Base-by-base conservation (phyloP, 371 early-diverging fungal species). In the Saksenaea oblongispora region DNA sequence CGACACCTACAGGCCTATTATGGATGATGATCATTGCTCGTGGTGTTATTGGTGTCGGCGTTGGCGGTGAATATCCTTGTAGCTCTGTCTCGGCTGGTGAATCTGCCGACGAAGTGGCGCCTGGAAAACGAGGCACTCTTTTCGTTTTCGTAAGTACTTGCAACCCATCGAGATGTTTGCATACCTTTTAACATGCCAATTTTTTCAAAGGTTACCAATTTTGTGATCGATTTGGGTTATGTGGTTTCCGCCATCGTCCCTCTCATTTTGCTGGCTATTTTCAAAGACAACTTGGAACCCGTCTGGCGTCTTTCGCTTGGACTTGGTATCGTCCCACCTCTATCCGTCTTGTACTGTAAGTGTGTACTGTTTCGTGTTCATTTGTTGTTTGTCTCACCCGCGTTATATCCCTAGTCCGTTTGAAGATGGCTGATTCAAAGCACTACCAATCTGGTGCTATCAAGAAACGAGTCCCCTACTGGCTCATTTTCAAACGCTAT, bases 11-110 rank as follows among this genome's bases (percentile, higher is more conserved):
- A 2, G 85, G 84, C 3, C 57, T 87, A 13, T 74, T 87, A 56
- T 87, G 87, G 87, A 84, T 84, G 66, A 67, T 87, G 81, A 80
- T 85, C 15, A 60, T 87, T 34, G 72, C 82, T 34, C 77, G 87
- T 58, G 87, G 87, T 54, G 75, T 87, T n/a, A 61, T 84, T 17
- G 82, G 82, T 55, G 80, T 80, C 14, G 80, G 79, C 64, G 80
- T 79, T 4, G 83, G 84, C 31, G 76, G 84, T 26, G 83, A 84
- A 63, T 87, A 84, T 63, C 87, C 87, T n/a, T 84, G 85, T 59
- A 76, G 77, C 5, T 80, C 80, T 31, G 85, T 84, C 7, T 76
- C 84, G 14, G 87, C 87, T 28, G 83, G 83, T 28, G 87, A 87
- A 60, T 78, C 85, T 22, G 82, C 87, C 15, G 85, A 87, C 61